phyloP scores from a whole-genome alignment of 805 yeast species.

The Candida xiaguanensis region DNA sequence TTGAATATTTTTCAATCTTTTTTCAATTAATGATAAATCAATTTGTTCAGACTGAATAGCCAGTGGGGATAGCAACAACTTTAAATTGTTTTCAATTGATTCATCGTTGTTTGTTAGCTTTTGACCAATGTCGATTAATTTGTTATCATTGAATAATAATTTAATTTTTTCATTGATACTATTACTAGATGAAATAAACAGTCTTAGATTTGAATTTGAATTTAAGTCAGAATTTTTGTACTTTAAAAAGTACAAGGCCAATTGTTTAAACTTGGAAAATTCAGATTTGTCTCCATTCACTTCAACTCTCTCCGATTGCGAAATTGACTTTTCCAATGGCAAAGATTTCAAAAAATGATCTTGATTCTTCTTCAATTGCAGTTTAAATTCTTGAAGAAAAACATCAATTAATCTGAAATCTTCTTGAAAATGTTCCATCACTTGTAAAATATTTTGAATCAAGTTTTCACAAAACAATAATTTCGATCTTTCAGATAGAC shows the following conservation, averaged over 20 bases:
- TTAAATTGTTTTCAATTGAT: background rate
- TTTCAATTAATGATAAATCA: background rate
- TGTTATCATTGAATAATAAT: background rate
- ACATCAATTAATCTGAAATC: conserved; percentile 1
- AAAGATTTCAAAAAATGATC: background rate
- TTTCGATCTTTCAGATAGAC: conserved; percentile 6
- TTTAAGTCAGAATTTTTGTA: background rate
- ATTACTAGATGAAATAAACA: background rate
- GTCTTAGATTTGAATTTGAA: background rate
- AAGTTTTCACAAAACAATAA: background rate
- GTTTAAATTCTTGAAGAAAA: conserved; percentile 1
- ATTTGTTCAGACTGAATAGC: background rate
- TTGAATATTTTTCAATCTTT: background rate
- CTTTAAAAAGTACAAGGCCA: background rate
- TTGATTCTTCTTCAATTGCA: conserved; percentile 3
- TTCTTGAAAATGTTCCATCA: conserved; percentile 1
- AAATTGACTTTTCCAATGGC: background rate
- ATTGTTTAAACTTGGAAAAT: background rate
- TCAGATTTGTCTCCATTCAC: too few relatives aligned
- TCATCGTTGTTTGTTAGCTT: background rate
- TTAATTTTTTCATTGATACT: background rate
- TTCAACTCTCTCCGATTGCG: background rate
- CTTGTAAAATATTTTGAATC: background rate
- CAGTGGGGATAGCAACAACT: background rate
- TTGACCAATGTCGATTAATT: background rate